phyloP scores from a whole-genome alignment of 2,329 filamentous ascomycete species.

The Didymellaceae sp. region DNA sequence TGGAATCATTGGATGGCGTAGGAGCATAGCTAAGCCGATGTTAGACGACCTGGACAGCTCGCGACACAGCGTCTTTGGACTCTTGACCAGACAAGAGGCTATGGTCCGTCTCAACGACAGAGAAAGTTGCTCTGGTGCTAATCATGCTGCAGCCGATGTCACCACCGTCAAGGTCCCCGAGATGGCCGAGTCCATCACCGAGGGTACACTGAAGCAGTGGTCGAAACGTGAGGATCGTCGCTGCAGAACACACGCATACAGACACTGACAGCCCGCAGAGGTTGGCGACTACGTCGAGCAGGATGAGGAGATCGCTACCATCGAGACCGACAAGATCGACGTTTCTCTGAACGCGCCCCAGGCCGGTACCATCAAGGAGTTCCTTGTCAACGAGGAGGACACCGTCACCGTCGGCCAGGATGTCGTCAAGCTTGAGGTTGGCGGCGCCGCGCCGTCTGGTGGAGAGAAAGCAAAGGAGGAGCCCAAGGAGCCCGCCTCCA shows the following conservation, averaged over 20 bases:
- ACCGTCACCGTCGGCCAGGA: slow-evolving; percentile 95
- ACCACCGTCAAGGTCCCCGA: slow-evolving; percentile 90
- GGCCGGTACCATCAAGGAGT: slow-evolving; percentile 88
- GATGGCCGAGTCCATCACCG: slow-evolving; percentile 98
- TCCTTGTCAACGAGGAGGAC: slow-evolving; percentile 91
- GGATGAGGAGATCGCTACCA: slow-evolving; percentile 97
- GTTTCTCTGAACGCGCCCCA: slow-evolving; percentile 94
- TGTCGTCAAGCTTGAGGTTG: slow-evolving; percentile 80
- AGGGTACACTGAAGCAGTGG: slow-evolving; percentile 96
- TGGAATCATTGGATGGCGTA: slow-evolving; percentile 17
- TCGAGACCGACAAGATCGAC: slow-evolving; percentile 99
- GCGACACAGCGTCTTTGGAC: slow-evolving; percentile 34
- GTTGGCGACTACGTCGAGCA: slow-evolving; percentile 92
- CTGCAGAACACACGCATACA: not conserved
- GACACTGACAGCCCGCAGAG: slow-evolving; percentile 54
- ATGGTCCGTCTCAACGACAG: slow-evolving; percentile 31
- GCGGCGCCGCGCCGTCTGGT: slow-evolving; percentile 58
- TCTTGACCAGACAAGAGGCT: slow-evolving; percentile 44
- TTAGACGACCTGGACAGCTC: slow-evolving; percentile 40
- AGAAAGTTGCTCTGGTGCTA: not conserved
- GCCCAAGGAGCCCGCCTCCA: slow-evolving; percentile 65
- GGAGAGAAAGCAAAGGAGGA: slow-evolving; percentile 63
- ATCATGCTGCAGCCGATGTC: slow-evolving; percentile 64
- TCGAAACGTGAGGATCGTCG: slow-evolving; percentile 67
- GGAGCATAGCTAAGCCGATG: slow-evolving; percentile 19